phyloP scores from a whole-genome alignment of 73 alveolate genomes.

The Tetrahymena elliotti region DNA sequence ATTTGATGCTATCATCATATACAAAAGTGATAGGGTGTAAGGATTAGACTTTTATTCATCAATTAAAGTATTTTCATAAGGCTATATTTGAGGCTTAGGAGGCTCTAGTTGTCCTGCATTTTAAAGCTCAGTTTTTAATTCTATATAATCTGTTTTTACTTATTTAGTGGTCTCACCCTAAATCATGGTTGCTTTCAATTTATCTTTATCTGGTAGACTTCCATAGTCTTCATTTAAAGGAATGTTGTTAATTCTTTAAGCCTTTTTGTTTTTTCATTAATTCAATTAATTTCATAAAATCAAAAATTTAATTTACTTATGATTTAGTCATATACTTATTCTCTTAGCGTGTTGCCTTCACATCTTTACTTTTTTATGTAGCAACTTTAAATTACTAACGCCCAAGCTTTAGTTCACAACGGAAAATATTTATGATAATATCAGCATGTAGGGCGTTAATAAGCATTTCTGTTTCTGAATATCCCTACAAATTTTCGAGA shows the following conservation, averaged over 20 bases:
- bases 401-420: conserved; percentile 55
- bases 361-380: conserved; percentile 4
- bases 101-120: conserved; percentile 90
- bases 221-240: conserved; percentile 49
- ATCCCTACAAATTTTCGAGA: neutral
- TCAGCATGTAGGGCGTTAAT: conserved; percentile 58
- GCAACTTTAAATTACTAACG: neutral
- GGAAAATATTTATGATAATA: conserved; percentile 47
- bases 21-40: conserved; percentile 51
- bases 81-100: conserved; percentile 73
- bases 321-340: conserved; percentile 28
- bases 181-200: conserved; percentile 69
- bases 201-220: conserved; percentile 39
- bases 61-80: conserved; percentile 54
- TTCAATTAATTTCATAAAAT: neutral
- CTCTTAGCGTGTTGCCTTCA: conserved; percentile 23
- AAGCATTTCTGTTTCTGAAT: conserved; percentile 42
- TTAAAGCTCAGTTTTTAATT: conserved; percentile 72
- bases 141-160: conserved; percentile 62
- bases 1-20: conserved; percentile 57
- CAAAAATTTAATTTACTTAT: neutral
- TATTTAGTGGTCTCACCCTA: conserved; percentile 43
- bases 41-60: conserved; percentile 52
- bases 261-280: conserved; percentile 14
- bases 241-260: conserved; percentile 29